These are phyloP conservation scores for Vitis rotundifolia DNA, from an alignment of 164 flowering plant species.

Conservation along the genomic window DNA sequence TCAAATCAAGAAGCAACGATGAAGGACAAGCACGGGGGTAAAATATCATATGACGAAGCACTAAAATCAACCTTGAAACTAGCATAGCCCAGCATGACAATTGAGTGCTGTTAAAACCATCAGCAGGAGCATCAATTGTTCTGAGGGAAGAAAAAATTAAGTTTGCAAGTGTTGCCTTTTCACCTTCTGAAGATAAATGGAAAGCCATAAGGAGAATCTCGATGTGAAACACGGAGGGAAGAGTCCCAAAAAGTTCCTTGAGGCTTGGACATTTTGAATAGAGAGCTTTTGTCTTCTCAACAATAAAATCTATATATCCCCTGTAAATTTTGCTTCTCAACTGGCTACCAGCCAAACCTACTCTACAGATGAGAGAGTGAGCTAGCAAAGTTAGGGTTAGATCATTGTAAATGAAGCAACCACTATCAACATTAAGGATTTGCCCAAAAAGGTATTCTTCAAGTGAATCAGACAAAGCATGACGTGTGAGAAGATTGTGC, in stretches of 20 bases:
- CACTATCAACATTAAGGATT: slow-evolving; percentile 67
- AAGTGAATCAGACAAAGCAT: slow-evolving; percentile 54
- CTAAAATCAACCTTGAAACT: slow-evolving; percentile 77
- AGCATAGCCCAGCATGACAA: slow-evolving; percentile 84
- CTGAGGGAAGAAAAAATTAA: slow-evolving; percentile 50
- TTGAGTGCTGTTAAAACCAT: slow-evolving; percentile 37
- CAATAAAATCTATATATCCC: slow-evolving; percentile 56
- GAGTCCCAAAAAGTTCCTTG: slow-evolving; percentile 54
- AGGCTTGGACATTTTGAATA: slow-evolving; percentile 35
- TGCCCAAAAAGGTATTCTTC: slow-evolving; percentile 72
- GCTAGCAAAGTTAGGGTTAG: slow-evolving; percentile 70
- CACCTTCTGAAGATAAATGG: slow-evolving; percentile 69
- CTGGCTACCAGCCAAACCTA: slow-evolving; percentile 51
- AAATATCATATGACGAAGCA: slow-evolving; percentile 80
- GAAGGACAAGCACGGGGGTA: slow-evolving; percentile 64
- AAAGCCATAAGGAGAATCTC: slow-evolving; percentile 90
- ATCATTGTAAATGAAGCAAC: slow-evolving; percentile 60
- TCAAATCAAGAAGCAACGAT: slow-evolving; percentile 61
- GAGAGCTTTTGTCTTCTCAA: slow-evolving; percentile 53
- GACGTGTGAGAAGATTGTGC: slow-evolving; percentile 51
- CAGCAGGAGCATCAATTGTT: slow-evolving; percentile 38
- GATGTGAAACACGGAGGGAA: slow-evolving; percentile 76
- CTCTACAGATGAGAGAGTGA: slow-evolving; percentile 53
- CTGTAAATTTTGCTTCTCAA: slow-evolving; percentile 58
- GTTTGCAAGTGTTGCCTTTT: slow-evolving; percentile 57